phyloP scores from a whole-genome alignment of 1,139 yeast species.

The Sugiyamaella paludigena region DNA sequence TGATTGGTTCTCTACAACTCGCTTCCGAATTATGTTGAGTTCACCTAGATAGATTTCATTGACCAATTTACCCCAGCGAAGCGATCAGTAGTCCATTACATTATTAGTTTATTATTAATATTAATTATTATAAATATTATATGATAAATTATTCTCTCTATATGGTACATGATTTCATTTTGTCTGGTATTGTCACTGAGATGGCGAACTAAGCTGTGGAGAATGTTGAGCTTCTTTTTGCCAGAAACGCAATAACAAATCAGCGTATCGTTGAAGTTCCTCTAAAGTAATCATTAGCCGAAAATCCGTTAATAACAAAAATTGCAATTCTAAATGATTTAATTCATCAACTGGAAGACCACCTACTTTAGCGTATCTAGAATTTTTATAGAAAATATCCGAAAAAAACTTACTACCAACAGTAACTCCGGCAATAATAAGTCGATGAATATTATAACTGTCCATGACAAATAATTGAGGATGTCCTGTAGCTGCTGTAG shows the following conservation, averaged over 20 bases:
- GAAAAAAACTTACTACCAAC: constrained; percentile 94
- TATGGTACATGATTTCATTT: neutral
- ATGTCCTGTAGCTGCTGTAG: constrained; percentile 13
- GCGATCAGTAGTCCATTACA: too few species aligned
- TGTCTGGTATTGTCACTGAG: too few species aligned
- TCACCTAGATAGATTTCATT: neutral
- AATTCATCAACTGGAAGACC: constrained; percentile 93
- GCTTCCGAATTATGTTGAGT: too few species aligned
- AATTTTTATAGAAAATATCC: constrained; percentile 93
- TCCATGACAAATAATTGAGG: constrained; percentile 77
- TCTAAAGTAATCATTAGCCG: constrained; percentile 83
- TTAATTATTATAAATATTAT: too few species aligned
- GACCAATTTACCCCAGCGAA: too few species aligned
- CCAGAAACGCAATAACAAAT: constrained; percentile 81
- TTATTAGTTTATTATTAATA: too few species aligned
- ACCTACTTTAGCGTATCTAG: constrained; percentile 96
- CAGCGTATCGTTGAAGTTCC: constrained; percentile 89
- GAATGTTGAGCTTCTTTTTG: constrained; percentile 29
- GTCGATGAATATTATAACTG: constrained; percentile 88
- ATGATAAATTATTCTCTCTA: neutral
- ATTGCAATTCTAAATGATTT: constrained; percentile 88
- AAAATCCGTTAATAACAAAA: constrained; percentile 79
- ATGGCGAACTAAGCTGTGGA: constrained; percentile 4
- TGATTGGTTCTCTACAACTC: too few species aligned
- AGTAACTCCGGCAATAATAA: constrained; percentile 94